A percentile compares a stretch with the other conserved stretches of the same genome.
phyloP scores from a whole-genome alignment of 2,329 filamentous ascomycete genomes.

The Cladosporium sp. region DNA sequence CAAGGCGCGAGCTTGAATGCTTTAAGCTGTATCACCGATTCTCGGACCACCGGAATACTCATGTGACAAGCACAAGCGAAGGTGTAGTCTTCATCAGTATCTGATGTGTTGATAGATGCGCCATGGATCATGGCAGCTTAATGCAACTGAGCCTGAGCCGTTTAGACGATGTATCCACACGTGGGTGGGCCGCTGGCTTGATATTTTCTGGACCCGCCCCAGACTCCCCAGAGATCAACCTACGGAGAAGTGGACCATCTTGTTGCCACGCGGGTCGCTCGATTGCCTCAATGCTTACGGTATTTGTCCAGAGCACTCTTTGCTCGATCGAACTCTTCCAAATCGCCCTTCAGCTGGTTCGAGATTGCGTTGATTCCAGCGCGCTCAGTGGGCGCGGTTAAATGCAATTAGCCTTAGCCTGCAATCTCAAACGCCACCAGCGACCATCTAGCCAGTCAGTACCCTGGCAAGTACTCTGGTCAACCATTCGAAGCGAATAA shows the following conservation, averaged over 20 bases:
- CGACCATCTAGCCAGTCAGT: neutral
- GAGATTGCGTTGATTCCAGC: neutral
- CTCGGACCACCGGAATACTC: neutral
- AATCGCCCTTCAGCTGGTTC: neutral
- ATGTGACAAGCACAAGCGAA: neutral
- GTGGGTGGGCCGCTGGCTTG: neutral
- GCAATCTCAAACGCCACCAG: neutral
- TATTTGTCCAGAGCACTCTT: neutral
- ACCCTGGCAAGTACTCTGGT: neutral
- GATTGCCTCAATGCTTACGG: neutral
- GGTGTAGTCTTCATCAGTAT: neutral
- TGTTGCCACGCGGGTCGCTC: neutral
- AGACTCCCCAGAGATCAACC: neutral
- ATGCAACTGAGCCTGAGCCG: neutral
- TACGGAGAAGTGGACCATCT: neutral
- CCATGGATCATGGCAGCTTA: neutral
- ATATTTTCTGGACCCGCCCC: neutral
- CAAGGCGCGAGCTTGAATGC: neutral
- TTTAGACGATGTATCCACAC: neutral
- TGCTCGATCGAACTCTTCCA: neutral
- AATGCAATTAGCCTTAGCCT: constrained; percentile 9
- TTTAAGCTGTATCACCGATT: neutral
- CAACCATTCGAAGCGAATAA: neutral
- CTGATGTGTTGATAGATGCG: neutral
- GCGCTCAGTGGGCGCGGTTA: neutral